phyloP scores from a whole-genome alignment of 2,329 filamentous ascomycete genomes.

The Fusarium floridanum region DNA sequence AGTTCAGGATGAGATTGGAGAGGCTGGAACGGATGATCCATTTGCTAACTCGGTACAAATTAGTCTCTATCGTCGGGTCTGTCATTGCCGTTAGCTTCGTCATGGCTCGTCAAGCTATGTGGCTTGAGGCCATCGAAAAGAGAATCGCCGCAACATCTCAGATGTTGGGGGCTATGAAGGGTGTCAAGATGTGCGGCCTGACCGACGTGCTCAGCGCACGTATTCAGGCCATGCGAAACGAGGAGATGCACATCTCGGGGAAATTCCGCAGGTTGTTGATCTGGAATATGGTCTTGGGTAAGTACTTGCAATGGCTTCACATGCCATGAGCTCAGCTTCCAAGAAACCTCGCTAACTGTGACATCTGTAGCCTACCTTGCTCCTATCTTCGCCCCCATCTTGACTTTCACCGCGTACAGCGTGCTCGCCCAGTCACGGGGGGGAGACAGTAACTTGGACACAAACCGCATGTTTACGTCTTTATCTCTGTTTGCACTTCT shows the following conservation, averaged over 20 bases:
- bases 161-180: conserved; percentile 49
- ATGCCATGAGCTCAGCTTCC: not conserved
- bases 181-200: conserved; percentile 50
- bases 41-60: not conserved
- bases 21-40: not conserved
- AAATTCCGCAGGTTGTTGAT: conserved; percentile 34
- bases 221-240: conserved; percentile 19
- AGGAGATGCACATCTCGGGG: conserved; percentile 24
- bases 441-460: conserved; percentile 25
- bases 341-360: not conserved
- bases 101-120: conserved; percentile 43
- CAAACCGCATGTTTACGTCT: conserved; percentile 35
- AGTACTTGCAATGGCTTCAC: not conserved
- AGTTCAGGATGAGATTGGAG: not conserved
- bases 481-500: conserved; percentile 31
- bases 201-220: conserved; percentile 27
- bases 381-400: conserved; percentile 32
- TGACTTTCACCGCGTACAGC: conserved; percentile 32
- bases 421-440: conserved; percentile 20
- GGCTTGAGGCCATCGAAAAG: conserved; percentile 48
- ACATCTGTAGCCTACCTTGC: conserved; percentile 23
- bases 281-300: conserved; percentile 37
- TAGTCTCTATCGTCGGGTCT: conserved; percentile 42
- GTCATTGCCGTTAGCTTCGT: conserved; percentile 43
- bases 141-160: conserved; percentile 46